Base-by-base conservation (phyloP, 2,329 filamentous ascomycete genomes). In the Teratosphaeria gauchensis region DNA sequence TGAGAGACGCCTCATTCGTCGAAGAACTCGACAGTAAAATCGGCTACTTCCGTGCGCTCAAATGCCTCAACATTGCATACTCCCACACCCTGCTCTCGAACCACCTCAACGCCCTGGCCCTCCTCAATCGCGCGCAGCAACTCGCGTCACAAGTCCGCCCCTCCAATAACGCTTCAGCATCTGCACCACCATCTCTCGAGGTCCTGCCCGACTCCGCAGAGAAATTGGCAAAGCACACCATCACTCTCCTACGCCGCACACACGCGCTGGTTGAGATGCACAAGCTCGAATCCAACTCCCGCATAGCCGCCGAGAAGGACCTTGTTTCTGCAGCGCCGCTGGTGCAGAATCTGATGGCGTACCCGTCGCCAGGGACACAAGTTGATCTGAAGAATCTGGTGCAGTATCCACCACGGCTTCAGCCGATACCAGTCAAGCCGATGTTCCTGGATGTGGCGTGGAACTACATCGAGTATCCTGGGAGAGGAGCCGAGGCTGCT, bases 401-500 rank as follows among this genome's bases (percentile, higher is more conserved):
- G 53, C 83, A 85, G 4, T 96, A 92, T 73, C 94, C 94, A 12
- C 92, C 92, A 1, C 88, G 85, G 70, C 77, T 96, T 64, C 84
- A 89, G 62, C 82, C 88, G 1, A 84, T 97, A 46, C 91, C 94
- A 0, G 87, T 96, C 56, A 99, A 99, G 78, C 94, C 94, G 31
- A 80, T 97, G 35, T 97, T 97, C 79, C 84, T 97, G 60, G 94
- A 99, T 70, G 87, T 96, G 7, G 94, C 94, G 9, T 99, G 90
- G 89, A 97, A 97, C 72, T 97, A 96, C 72, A 92, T 99, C 62
- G 85, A 90, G 54, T 99, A 99, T 70, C 91, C 92, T 0, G 85
- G 85, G 35, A 84, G 84, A 65, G 68, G 65, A 57, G 64, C 61
- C 5, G 63, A 63, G 54, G 61, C 56, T 52, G 28, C 4, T 11